These are phyloP conservation scores for Lomentospora prolificans DNA, from an alignment of 2,329 filamentous ascomycete genomes.

Conservation along the genomic window DNA sequence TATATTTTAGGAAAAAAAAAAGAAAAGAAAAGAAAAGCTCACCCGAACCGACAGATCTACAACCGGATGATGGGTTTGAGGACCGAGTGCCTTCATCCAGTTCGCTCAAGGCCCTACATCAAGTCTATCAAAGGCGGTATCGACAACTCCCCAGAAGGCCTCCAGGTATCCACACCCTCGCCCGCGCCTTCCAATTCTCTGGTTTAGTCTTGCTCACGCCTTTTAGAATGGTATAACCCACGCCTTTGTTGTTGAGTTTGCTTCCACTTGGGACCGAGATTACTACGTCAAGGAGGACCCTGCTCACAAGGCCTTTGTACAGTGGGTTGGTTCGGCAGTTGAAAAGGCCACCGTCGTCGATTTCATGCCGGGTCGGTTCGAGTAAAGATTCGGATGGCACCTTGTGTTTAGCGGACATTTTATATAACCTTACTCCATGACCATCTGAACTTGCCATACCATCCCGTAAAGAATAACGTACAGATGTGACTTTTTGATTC, in stretches of 20 bases:
- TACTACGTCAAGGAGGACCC: constrained; percentile 61
- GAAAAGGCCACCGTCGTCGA: constrained; percentile 50
- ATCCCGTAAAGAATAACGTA: neutral
- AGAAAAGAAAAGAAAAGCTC: neutral
- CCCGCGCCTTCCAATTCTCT: neutral
- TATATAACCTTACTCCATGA: too few species aligned
- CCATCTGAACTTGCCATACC: too few species aligned
- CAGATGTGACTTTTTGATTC: too few species aligned
- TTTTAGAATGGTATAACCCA: constrained; percentile 49
- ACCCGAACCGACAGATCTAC: neutral
- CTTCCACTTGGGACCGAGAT: constrained; percentile 50
- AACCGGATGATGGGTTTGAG: neutral
- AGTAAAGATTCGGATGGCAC: constrained; percentile 10
- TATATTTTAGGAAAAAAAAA: neutral
- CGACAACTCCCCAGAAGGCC: constrained; percentile 5
- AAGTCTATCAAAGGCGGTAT: constrained; percentile 3
- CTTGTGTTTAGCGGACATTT: too few species aligned
- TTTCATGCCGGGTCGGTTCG: constrained; percentile 39
- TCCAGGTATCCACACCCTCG: neutral
- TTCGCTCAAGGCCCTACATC: constrained; percentile 4
- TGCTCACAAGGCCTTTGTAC: constrained; percentile 50
- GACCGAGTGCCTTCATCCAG: constrained; percentile 2
- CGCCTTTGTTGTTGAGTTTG: constrained; percentile 60
- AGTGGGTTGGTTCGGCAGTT: constrained; percentile 34
- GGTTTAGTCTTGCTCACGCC: neutral